Evolutionary conservation across 768 basidiomycete species (phyloP).

Genomic region (Daedaleopsis nitida): DNA sequence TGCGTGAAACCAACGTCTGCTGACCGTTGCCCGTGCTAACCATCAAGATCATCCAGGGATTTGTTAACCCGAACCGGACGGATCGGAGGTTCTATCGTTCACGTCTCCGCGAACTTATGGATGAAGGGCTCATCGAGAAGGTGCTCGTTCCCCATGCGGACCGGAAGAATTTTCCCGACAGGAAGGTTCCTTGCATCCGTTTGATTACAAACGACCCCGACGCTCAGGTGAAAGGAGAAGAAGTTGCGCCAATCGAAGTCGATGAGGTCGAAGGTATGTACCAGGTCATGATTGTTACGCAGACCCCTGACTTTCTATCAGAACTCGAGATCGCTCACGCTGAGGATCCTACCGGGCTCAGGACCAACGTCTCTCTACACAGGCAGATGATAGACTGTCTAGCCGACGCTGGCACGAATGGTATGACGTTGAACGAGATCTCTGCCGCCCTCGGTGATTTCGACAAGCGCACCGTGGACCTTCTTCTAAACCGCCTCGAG

Average conservation of each 20-base stretch:
- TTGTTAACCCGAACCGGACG: conserved; percentile 69
- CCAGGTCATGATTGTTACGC: background rate
- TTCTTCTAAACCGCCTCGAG: conserved; percentile 72
- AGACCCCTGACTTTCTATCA: conserved; percentile 37
- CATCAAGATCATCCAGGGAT: conserved; percentile 55
- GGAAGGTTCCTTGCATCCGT: conserved; percentile 67
- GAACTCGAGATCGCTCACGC: conserved; percentile 13
- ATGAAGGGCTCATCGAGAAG: conserved; percentile 74
- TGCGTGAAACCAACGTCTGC: conserved; percentile 37
- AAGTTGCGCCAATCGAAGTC: conserved; percentile 3
- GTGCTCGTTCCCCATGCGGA: conserved; percentile 66
- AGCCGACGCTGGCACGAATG: conserved; percentile 63
- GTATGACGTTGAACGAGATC: conserved; percentile 75
- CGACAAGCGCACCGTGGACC: conserved; percentile 81
- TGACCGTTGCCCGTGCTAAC: background rate
- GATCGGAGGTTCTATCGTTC: conserved; percentile 84
- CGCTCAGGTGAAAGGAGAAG: conserved; percentile 2
- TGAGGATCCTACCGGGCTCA: conserved; percentile 33
- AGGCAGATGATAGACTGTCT: conserved; percentile 78
- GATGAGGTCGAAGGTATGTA: conserved; percentile 17
- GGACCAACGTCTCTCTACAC: conserved; percentile 69
- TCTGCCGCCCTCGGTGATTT: conserved; percentile 64
- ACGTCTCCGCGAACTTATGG: conserved; percentile 70
- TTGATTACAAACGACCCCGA: conserved; percentile 47
- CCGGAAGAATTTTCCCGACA: conserved; percentile 41